Base-by-base conservation (phyloP, 345 rosid species). In the Ricinus communis region DNA sequence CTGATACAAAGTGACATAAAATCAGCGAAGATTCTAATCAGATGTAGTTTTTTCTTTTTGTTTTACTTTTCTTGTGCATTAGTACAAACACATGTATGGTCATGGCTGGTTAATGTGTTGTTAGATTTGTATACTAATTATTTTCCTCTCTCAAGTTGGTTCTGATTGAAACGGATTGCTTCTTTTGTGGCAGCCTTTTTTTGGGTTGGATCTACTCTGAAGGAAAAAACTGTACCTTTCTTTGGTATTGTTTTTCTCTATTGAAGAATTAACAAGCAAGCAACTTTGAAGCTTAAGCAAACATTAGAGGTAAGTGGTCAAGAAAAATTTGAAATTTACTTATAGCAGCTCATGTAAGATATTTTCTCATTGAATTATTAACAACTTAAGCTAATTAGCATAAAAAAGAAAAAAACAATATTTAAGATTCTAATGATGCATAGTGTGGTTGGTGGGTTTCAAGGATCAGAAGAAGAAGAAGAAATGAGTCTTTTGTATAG, bases 401-500 rank as follows among this genome's bases (percentile, higher is more conserved):
- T n/a, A 33, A 64, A 72, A 54, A 7, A 13, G 13, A 53, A 18
- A 41, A 8, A 2, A 33, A 33, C 6, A 33, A 1, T 0, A 13
- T n/a, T n/a, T n/a, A n/a, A n/a, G n/a, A 11, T 1, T 43, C 14
- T 3, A 43, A 43, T 43, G 47, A 43, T 43, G 47, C 14, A 43
- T 43, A 43, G 2, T 33, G 38, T 33, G 6, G 5, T 25, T 52
- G 19, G 62, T 52, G 31, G 27, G 36, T 65, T 65, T 66, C 77
- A 74, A 72, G 72, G 43, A 22, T 52, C 16, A 2, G 65, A 36
- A 4, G 30, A 28, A 56, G 53, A 64, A 83, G 76, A 59, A 81
- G 75, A 68, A 19, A 87, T 81, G 88, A 83, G 82, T 64, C 77
- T 83, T 65, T 55, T 80, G 66, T 81, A 83, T 58, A 69, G 82